Evolutionary conservation across 371 early-diverging fungal genomes (phyloP).

Genomic region (Haplosporangium sp.): DNA sequence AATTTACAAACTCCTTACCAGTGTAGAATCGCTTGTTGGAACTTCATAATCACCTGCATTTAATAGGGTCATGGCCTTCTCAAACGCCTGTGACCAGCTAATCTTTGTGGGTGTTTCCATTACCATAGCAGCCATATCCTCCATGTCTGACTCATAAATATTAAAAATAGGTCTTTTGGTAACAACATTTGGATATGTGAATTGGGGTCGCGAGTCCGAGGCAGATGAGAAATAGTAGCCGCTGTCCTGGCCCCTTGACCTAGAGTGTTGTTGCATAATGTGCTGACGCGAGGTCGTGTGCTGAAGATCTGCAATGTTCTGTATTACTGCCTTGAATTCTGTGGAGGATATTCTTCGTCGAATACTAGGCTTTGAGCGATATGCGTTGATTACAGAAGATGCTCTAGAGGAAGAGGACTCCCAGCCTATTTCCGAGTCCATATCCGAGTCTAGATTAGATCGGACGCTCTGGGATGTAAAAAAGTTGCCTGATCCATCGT

Average conservation of each 20-base stretch:
- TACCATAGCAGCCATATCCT: slow-evolving; percentile 40
- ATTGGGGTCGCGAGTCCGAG: slow-evolving; percentile 10
- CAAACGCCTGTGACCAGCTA: slow-evolving; percentile 38
- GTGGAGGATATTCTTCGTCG: slow-evolving; percentile 31
- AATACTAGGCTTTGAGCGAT: neutral
- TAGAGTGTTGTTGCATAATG: neutral
- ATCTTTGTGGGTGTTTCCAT: slow-evolving; percentile 21
- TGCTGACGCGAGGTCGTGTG: slow-evolving; percentile 11
- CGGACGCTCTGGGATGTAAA: slow-evolving; percentile 3
- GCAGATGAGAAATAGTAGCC: neutral
- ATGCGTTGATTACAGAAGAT: slow-evolving; percentile 20
- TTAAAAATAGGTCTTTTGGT: slow-evolving; percentile 40
- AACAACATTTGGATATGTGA: slow-evolving; percentile 31
- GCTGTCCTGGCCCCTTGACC: slow-evolving; percentile 13
- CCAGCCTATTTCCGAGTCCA: slow-evolving; percentile 29
- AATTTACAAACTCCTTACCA: slow-evolving; percentile 11
- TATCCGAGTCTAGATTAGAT: slow-evolving; percentile 26
- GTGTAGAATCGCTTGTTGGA: neutral
- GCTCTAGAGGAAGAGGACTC: slow-evolving; percentile 33
- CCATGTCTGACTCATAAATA: slow-evolving; percentile 46
- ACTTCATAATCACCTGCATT: slow-evolving; percentile 8
- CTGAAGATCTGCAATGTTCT: slow-evolving; percentile 44
- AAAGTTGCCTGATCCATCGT: slow-evolving; percentile 53
- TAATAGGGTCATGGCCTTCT: slow-evolving; percentile 17
- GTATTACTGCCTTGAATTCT: slow-evolving; percentile 39